A percentile compares a stretch with the other conserved stretches of the same genome.
phyloP scores from a whole-genome alignment of 1,284 basidiomycete species.

The Trichosporon coremiiforme region DNA sequence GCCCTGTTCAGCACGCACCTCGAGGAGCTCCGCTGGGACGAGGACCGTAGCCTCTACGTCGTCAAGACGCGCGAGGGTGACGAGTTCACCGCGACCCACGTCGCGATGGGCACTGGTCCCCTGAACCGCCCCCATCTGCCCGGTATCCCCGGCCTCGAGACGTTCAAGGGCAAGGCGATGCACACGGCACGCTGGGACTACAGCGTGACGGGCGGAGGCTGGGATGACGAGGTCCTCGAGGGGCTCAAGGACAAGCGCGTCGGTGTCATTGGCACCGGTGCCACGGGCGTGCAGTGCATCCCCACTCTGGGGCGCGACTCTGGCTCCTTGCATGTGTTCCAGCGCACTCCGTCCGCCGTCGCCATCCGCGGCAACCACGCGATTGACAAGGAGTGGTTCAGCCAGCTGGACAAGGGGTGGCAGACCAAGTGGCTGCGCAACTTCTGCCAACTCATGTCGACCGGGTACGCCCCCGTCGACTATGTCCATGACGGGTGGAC shows the following conservation, averaged over 20 bases:
- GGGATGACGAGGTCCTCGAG: slow-evolving; percentile 22
- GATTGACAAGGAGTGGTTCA: slow-evolving; percentile 31
- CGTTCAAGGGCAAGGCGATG: slow-evolving; percentile 28
- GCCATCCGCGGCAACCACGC: slow-evolving; percentile 27
- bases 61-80: slow-evolving; percentile 29
- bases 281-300: slow-evolving; percentile 26
- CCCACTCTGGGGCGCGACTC: slow-evolving; percentile 23
- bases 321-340: slow-evolving; percentile 28
- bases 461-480: slow-evolving; percentile 21
- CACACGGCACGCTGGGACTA: slow-evolving; percentile 31
- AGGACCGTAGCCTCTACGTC: slow-evolving; percentile 21
- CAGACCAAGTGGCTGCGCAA: slow-evolving; percentile 27
- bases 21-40: slow-evolving; percentile 24
- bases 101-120: slow-evolving; percentile 26
- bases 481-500: slow-evolving; percentile 29
- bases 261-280: slow-evolving; percentile 25
- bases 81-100: slow-evolving; percentile 27
- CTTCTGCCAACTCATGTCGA: slow-evolving; percentile 24
- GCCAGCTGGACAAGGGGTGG: slow-evolving; percentile 26
- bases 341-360: slow-evolving; percentile 29
- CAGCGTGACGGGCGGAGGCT: slow-evolving; percentile 25
- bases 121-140: slow-evolving; percentile 28
- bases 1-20: slow-evolving; percentile 31
- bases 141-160: slow-evolving; percentile 24
- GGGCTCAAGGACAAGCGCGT: slow-evolving; percentile 27